Evolutionary conservation across 2,329 filamentous ascomycete species (phyloP).

Genomic region (Teratosphaeria epicoccoides): DNA sequence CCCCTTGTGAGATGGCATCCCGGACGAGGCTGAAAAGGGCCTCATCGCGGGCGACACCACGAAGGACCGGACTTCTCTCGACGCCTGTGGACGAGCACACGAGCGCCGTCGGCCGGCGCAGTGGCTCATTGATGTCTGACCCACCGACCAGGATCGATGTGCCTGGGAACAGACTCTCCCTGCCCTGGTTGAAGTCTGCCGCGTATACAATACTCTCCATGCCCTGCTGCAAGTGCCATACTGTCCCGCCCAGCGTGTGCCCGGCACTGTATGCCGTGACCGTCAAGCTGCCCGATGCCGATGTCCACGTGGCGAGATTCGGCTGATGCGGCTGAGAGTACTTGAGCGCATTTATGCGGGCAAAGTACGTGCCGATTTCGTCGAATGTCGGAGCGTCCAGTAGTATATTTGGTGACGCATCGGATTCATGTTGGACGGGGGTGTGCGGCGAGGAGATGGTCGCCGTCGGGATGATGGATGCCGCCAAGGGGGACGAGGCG

Average conservation of each 20-base stretch:
- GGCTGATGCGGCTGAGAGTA: constrained; percentile 96
- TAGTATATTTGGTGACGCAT: constrained; percentile 50
- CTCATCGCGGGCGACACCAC: constrained; percentile 73
- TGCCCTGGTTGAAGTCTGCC: constrained; percentile 96
- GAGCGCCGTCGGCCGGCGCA: constrained; percentile 85
- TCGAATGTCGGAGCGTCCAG: constrained; percentile 65
- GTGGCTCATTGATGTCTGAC: constrained; percentile 83
- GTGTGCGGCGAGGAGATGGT: constrained; percentile 40
- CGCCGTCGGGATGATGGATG: constrained; percentile 65
- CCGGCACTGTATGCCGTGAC: constrained; percentile 96
- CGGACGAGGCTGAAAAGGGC: constrained; percentile 70
- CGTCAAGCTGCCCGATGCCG: constrained; percentile 78
- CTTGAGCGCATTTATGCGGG: constrained; percentile 80
- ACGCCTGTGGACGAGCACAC: constrained; percentile 83
- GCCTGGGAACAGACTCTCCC: constrained; percentile 86
- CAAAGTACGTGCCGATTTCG: constrained; percentile 88
- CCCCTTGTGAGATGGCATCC: constrained; percentile 68
- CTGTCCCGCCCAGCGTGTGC: constrained; percentile 89
- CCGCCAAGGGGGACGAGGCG: constrained; percentile 74
- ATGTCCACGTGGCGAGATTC: constrained; percentile 73
- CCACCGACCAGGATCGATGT: constrained; percentile 84
- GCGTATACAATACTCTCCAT: constrained; percentile 96
- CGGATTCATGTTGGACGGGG: constrained; percentile 36
- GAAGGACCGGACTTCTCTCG: constrained; percentile 52
- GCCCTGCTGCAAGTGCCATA: constrained; percentile 97